A percentile compares a stretch with the other conserved stretches of the same genome.
Conservation (phyloP, 352 stramenopile species). For the Halophytophthora batemanensis region DNA sequence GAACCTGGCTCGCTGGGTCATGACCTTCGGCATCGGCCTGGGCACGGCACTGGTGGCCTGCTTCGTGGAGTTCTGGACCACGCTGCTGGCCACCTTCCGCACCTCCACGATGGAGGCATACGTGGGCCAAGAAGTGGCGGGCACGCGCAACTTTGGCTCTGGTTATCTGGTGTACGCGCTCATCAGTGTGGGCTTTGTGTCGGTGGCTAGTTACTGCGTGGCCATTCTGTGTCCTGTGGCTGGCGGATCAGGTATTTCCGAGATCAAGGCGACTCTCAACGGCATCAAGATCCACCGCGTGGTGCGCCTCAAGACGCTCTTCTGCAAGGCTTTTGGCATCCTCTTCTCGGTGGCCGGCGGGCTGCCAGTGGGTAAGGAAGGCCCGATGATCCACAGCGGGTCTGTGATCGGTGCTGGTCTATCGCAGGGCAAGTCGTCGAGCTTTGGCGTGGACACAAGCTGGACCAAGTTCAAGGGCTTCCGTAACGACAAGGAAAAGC, state of each 20-base stretch:
- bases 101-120: conserved; percentile 88
- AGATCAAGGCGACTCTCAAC: conserved; percentile 99
- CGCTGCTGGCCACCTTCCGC: conserved; percentile 84
- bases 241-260: conserved; percentile 94
- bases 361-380: conserved; percentile 85
- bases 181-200: conserved; percentile 92
- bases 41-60: conserved; percentile 92
- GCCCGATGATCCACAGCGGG: conserved; percentile 90
- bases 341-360: conserved; percentile 79
- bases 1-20: conserved; percentile 90
- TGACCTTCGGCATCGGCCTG: conserved; percentile 95
- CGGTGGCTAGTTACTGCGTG: conserved; percentile 88
- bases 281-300: conserved; percentile 96
- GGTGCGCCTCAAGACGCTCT: conserved; percentile 94
- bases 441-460: conserved; percentile 85
- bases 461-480: conserved; percentile 91
- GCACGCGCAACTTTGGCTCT: conserved; percentile 46
- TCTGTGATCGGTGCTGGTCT: conserved; percentile 95
- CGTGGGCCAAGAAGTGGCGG: conserved; percentile 52
- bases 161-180: conserved; percentile 90
- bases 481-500: conserved; percentile 94
- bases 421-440: conserved; percentile 91
- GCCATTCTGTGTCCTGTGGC: conserved; percentile 94
- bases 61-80: conserved; percentile 91
- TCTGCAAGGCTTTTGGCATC: conserved; percentile 94